Percentiles rank a stretch among this genome's conserved stretches.
These are phyloP conservation scores for Inga leiocalycina DNA, from an alignment of 306 rosid genomes.

Conservation along the genomic window DNA sequence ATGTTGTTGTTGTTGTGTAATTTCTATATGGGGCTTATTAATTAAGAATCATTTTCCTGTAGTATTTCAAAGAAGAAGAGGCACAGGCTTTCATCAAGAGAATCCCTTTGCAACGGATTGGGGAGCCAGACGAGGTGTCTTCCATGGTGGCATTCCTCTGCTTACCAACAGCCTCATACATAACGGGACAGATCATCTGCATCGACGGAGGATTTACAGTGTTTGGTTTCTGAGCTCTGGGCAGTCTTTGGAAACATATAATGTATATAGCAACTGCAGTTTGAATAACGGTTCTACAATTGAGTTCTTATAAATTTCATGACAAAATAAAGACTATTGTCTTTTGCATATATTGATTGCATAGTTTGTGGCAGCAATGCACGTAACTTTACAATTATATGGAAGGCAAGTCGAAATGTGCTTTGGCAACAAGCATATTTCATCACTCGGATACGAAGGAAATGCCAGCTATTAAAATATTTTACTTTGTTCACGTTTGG, in stretches of 20 bases:
- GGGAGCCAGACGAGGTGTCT: constrained; percentile 55
- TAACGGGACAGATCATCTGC: constrained; percentile 57
- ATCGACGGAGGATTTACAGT: constrained; percentile 61
- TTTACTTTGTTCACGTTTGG: not conserved
- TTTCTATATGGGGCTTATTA: not conserved
- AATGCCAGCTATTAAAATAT: not conserved
- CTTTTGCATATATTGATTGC: not conserved
- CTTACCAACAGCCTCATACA: constrained; percentile 68
- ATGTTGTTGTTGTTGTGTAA: not conserved
- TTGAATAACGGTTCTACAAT: not conserved
- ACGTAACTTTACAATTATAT: not conserved
- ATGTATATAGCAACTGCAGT: not conserved
- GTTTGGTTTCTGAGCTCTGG: constrained; percentile 17
- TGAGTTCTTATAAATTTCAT: not conserved
- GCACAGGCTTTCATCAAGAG: not conserved
- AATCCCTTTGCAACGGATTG: constrained; percentile 52
- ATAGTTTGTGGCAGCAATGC: not conserved
- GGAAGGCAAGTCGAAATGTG: not conserved
- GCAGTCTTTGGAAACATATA: not conserved
- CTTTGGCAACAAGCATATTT: not conserved
- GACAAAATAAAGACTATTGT: not conserved
- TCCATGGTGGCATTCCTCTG: constrained; percentile 62
- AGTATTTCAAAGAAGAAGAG: not conserved
- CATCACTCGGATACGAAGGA: not conserved
- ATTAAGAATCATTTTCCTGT: not conserved